Base-by-base conservation (phyloP, 768 basidiomycete genomes). In the Trametes coccinea region DNA sequence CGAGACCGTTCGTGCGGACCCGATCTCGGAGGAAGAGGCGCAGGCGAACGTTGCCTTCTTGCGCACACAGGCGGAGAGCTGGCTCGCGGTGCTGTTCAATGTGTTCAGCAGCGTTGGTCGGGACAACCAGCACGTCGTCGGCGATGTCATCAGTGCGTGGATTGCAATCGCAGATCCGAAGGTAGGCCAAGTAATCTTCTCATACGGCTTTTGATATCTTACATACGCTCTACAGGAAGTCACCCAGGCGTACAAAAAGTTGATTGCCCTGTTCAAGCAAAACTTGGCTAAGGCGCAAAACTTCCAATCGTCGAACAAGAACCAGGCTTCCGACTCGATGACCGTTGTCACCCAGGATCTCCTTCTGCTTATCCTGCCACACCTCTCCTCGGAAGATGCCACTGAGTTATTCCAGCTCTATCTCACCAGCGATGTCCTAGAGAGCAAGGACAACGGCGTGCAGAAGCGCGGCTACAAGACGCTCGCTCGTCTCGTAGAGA, bases 401-500 rank as follows among this genome's bases (percentile, higher is more conserved):
- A 74, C 77, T 4, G 78, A 81, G 0, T 78, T 97, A 14, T 89
- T 93, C 73, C 78, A 83, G 29, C 75, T 88, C n/a, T 90, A 84
- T 59, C 77, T 92, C n/a, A 79, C 82, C 0, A 71, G 80, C 1
- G 83, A 85, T 33, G 83, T 97, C 27, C 78, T 98, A 5, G 82
- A 83, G 55, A 86, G 85, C 67, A 84, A 79, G 67, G 94, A 98
- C 69, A 91, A 91, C 53, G 93, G 87, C 3, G 87, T 96, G 5
- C 96, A 98, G 77, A 99, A 99, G 76, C 92, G 95, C 66, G 92
- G 88, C 8, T 98, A 98, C 77, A 90, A 96, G 70, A 86, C 90
- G 16, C 80, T 98, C 14, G 80, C 88, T 34, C 88, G 88, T 66
- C 73, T 94, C 44, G 74, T 88, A n/a, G 88, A 89, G 69, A 78